Percentiles rank a stretch among this genome's conserved stretches.
These are phyloP conservation scores for Thelonectria discophora DNA, from an alignment of 2,329 filamentous ascomycete species.

Conservation along the genomic window DNA sequence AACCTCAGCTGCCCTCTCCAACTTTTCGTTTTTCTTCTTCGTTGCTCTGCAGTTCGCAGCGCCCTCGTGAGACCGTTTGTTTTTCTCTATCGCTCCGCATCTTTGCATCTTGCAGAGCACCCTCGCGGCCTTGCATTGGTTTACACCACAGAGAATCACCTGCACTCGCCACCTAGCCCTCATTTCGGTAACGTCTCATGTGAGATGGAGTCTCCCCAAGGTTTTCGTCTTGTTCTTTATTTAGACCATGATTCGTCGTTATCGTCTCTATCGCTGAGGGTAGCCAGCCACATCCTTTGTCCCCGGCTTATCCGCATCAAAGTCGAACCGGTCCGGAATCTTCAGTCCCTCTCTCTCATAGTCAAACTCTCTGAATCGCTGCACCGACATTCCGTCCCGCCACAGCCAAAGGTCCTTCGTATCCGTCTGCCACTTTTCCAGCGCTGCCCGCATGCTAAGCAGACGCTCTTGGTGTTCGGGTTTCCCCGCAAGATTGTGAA, in stretches of 20 bases:
- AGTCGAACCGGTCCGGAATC: constrained; percentile 43
- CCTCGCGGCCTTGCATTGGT: not conserved
- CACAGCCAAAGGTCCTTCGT: constrained; percentile 44
- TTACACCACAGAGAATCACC: not conserved
- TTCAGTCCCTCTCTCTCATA: constrained; percentile 39
- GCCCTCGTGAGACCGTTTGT: not conserved
- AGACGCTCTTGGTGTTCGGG: constrained; percentile 44
- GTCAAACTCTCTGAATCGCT: constrained; percentile 34
- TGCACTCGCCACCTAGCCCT: not conserved
- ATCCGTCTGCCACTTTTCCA: constrained; percentile 44
- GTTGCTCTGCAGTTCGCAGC: not conserved
- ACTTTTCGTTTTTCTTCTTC: not conserved
- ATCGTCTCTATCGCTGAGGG: constrained; percentile 19
- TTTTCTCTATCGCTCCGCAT: not conserved
- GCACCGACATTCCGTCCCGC: constrained; percentile 40
- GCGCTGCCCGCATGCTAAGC: constrained; percentile 40
- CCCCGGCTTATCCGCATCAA: constrained; percentile 34
- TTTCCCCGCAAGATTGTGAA: constrained; percentile 50
- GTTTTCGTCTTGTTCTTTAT: not conserved
- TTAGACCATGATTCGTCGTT: constrained; percentile 14
- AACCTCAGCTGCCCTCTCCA: constrained; percentile 1
- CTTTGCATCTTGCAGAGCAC: not conserved
- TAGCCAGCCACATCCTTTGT: constrained; percentile 24
- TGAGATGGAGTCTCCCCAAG: not conserved
- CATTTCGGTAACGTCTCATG: not conserved